Conservation (phyloP, 768 basidiomycete genomes). For the Lactarius evosmus region DNA sequence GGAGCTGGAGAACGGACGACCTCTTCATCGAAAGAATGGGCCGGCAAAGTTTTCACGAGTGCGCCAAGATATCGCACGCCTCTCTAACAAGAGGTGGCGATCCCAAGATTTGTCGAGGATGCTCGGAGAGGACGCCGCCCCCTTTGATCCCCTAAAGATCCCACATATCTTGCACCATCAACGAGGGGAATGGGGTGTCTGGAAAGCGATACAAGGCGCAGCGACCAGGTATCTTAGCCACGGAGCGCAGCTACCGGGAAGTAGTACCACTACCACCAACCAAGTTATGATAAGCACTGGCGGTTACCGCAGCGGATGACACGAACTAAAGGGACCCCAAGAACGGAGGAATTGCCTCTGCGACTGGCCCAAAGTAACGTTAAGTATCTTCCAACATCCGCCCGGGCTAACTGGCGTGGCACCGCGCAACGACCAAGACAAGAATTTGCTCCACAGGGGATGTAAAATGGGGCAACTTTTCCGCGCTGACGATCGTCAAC, state of each 20-base stretch:
- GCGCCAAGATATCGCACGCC: not conserved
- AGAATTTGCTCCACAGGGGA: conserved; percentile 1
- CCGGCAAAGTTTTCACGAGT: not conserved
- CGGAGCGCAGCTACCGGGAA: too few relatives aligned
- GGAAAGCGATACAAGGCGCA: too few relatives aligned
- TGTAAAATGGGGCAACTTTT: not conserved
- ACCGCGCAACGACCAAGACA: not conserved
- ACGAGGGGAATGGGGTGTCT: not conserved
- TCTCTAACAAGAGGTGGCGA: not conserved
- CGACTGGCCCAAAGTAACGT: too few relatives aligned
- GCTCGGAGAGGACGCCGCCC: not conserved
- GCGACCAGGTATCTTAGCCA: too few relatives aligned
- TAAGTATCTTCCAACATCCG: too few relatives aligned
- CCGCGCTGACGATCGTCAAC: not conserved
- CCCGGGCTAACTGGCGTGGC: too few relatives aligned
- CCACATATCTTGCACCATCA: not conserved
- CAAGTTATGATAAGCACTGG: too few relatives aligned
- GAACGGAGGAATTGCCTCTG: too few relatives aligned
- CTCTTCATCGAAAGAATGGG: not conserved
- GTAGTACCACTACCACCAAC: too few relatives aligned
- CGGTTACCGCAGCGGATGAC: too few relatives aligned
- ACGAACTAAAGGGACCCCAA: too few relatives aligned
- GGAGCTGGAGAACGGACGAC: not conserved
- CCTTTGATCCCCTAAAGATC: not conserved
- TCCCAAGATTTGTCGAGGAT: not conserved